These are phyloP conservation scores for Elaphomyces granulatus DNA, from an alignment of 495 filamentous ascomycete genomes.

Conservation along the genomic window DNA sequence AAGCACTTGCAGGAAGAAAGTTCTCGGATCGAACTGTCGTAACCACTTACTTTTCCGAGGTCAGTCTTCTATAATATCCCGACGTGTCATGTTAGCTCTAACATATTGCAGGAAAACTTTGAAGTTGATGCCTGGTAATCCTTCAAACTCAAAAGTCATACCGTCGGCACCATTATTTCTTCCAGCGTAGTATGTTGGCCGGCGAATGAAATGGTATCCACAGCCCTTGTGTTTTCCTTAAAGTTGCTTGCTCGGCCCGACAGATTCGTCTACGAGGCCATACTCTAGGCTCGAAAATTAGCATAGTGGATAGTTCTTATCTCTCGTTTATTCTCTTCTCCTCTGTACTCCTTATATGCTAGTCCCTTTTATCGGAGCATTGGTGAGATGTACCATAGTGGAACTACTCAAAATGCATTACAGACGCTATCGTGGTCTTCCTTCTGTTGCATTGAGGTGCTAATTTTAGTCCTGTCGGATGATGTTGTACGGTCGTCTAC, in stretches of 20 bases:
- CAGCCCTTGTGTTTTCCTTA: no score
- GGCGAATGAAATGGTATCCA: background rate
- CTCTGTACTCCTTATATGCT: background rate
- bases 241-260: no score
- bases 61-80: no score
- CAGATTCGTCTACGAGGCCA: no score
- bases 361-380: background rate
- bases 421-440: no score
- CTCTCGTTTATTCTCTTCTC: background rate
- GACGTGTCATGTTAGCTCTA: no score
- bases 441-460: no score
- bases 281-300: no score
- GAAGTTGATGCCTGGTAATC: constrained; percentile 62
- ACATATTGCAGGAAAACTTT: constrained; percentile 49
- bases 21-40: constrained; percentile 95
- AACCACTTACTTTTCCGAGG: constrained; percentile 88
- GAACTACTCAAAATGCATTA: no score
- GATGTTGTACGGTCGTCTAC: no score
- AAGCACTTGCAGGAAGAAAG: constrained; percentile 79
- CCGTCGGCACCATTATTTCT: background rate
- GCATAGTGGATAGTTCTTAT: no score
- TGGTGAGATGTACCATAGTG: background rate
- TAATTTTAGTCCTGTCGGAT: no score
- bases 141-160: background rate
- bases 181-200: background rate